Base-by-base conservation (phyloP, 1,139 yeast genomes). In the Taphrina confusa region DNA sequence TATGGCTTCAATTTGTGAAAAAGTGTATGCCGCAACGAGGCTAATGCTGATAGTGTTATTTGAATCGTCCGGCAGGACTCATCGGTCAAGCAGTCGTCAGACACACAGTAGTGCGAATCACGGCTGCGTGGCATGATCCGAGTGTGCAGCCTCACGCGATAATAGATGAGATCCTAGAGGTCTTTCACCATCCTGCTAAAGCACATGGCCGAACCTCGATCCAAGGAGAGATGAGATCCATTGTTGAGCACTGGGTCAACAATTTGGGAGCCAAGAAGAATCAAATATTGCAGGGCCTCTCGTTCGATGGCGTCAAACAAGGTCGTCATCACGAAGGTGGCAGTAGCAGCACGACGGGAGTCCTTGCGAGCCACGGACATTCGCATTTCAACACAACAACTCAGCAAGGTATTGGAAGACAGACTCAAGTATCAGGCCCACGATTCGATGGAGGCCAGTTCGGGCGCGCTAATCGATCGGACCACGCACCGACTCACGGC, bases 31-130 rank as follows among this genome's bases (percentile, higher is more conserved):
- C 33, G 6, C 33, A 28, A 8, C 33, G 33, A 28, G 6, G 33
- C 47, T 52, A 27, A 52, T 27, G 11, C 16, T 14, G 30, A 22
- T 45, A 45, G 27, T 45, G 66, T 16, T 66, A 67, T 39, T 61
- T 68, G n/a, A 67, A 73, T 31, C 75, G 72, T 22, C 69, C 68
- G 1, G 83, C 81, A 18, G 82, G 82, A 8, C 72, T 71, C 47
- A 78, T 78, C 5, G 83, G 83, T 1, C 72, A 77, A 60, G 80
- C 77, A 1, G 70, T 79, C 68, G 73, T 80, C 62, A 78, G 78
- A 77, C 73, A 76, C 59, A 82, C 81, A 37, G 78, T 80, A 1
- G 80, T 80, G 8, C 78, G 80, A 75, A 79, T 79, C 16, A 65
- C 66, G 8, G 57, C 62, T 18, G 70, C 70, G 3, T 68, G 70